A percentile compares a stretch with the other conserved stretches of the same genome.
Evolutionary conservation across 495 filamentous ascomycete genomes (phyloP).

Genomic region (Penicillium flavigenum): DNA sequence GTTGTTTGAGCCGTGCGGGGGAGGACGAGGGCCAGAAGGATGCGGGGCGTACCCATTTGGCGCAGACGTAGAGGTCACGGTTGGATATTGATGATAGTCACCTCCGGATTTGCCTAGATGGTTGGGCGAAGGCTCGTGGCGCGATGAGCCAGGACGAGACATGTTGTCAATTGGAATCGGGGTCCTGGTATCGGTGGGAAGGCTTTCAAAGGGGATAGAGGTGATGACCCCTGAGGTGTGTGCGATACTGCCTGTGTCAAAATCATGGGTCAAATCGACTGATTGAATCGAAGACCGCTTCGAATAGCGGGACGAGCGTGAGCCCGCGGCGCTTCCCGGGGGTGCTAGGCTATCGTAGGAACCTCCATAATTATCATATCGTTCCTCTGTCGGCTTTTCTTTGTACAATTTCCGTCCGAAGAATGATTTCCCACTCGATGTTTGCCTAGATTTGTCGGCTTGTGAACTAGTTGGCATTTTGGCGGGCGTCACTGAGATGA

Average conservation of each 20-base stretch:
- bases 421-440: constrained; percentile 82
- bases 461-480: constrained; percentile 59
- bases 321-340: constrained; percentile 57
- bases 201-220: constrained; percentile 82
- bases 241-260: constrained; percentile 57
- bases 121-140: constrained; percentile 74
- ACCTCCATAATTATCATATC: constrained; percentile 54
- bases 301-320: constrained; percentile 76
- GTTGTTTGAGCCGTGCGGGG: constrained; percentile 60
- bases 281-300: constrained; percentile 77
- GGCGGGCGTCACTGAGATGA: constrained; percentile 39
- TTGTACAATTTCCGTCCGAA: constrained; percentile 76
- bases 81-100: constrained; percentile 91
- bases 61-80: constrained; percentile 55
- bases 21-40: constrained; percentile 66
- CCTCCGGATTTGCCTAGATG: constrained; percentile 72
- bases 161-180: constrained; percentile 77
- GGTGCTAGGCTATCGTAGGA: constrained; percentile 49
- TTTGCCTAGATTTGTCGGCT: constrained; percentile 77
- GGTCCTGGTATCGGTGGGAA: constrained; percentile 62
- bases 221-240: constrained; percentile 84
- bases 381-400: constrained; percentile 61
- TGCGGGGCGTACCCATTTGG: constrained; percentile 54
- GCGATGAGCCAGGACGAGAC: constrained; percentile 63
- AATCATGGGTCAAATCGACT: constrained; percentile 53